phyloP scores from a whole-genome alignment of 345 rosid genomes.

The Stellera chamaejasme region DNA sequence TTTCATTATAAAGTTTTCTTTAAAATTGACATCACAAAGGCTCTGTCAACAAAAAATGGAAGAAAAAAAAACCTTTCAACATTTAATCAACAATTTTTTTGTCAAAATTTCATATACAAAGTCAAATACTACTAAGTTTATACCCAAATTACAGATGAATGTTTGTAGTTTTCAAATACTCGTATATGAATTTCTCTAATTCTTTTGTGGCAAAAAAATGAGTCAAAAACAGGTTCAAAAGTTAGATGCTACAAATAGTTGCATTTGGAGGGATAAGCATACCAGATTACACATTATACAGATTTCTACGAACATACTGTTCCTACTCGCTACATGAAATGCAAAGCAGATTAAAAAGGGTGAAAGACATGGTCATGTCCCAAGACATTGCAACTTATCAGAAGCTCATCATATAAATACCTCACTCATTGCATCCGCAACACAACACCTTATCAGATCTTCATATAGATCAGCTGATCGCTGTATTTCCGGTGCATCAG shows the following conservation, averaged over 20 bases:
- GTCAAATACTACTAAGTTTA: too few relatives aligned
- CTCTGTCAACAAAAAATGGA: too few relatives aligned
- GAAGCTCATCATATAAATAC: conserved; percentile 24
- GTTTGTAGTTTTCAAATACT: too few relatives aligned
- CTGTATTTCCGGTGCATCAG: conserved; percentile 97
- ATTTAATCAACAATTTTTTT: too few relatives aligned
- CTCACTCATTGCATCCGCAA: conserved; percentile 99
- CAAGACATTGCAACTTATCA: not conserved
- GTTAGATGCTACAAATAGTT: not conserved
- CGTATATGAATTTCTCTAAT: too few relatives aligned
- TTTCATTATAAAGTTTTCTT: too few relatives aligned
- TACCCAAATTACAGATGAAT: too few relatives aligned
- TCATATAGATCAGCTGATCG: conserved; percentile 85
- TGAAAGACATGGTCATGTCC: conserved; percentile 1
- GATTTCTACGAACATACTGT: too few relatives aligned
- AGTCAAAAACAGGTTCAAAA: not conserved
- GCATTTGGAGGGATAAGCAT: not conserved
- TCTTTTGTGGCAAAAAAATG: not conserved
- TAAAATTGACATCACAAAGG: too few relatives aligned
- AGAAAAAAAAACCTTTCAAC: too few relatives aligned
- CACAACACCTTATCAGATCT: conserved; percentile 85
- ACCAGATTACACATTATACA: not conserved
- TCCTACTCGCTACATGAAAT: not conserved
- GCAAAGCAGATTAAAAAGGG: not conserved
- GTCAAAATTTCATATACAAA: too few relatives aligned